Conservation (phyloP, 1,139 yeast genomes). For the Blastobotrys arbuscula region DNA sequence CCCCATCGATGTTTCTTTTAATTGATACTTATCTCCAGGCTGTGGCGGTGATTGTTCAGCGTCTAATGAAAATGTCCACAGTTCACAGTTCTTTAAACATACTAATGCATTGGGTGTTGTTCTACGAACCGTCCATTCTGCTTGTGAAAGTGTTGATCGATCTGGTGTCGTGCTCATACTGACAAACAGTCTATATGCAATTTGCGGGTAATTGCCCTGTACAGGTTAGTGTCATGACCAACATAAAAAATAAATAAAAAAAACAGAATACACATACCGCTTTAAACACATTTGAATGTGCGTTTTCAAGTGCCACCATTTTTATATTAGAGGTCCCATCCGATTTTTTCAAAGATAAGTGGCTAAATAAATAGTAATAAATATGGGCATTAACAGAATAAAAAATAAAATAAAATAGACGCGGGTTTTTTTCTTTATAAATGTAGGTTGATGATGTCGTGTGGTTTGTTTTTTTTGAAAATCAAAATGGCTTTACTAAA, state of each 20-base stretch:
- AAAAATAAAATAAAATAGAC: not conserved
- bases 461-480: too few relatives aligned
- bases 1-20: conserved; percentile 36
- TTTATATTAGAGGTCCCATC: not conserved
- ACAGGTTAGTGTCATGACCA: not conserved
- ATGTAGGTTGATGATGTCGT: too few relatives aligned
- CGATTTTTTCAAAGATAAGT: too few relatives aligned
- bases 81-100: conserved; percentile 54
- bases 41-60: conserved; percentile 32
- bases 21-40: conserved; percentile 29
- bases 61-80: conserved; percentile 51
- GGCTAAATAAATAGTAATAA: not conserved
- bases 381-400: not conserved
- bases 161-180: conserved; percentile 30
- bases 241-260: too few relatives aligned
- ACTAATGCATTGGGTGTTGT: conserved; percentile 48
- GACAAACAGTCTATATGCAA: conserved; percentile 33
- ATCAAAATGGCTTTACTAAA: too few relatives aligned
- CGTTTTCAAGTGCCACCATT: conserved; percentile 19
- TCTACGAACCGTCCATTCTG: conserved; percentile 53
- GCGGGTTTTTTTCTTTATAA: not conserved
- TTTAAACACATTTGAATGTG: conserved; percentile 27
- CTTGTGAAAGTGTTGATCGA: conserved; percentile 45
- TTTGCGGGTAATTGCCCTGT: conserved; percentile 28
- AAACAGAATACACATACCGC: conserved; percentile 28